Percentiles rank a stretch among this genome's conserved stretches.
phyloP scores from a whole-genome alignment of 345 rosid species.

The Eucalyptus tenuipes region DNA sequence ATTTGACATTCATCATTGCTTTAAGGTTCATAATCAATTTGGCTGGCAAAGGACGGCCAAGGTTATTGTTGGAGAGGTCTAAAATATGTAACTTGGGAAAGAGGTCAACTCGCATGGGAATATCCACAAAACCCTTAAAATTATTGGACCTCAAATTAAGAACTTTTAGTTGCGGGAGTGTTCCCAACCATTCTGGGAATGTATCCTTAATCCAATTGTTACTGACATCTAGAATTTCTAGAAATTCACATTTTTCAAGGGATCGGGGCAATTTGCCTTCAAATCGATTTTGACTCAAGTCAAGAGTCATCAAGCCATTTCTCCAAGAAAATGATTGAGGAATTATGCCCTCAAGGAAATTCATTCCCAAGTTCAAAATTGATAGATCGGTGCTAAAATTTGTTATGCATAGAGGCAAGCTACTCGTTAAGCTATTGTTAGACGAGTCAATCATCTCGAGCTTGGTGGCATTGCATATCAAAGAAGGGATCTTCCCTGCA shows the following conservation, averaged over 20 bases:
- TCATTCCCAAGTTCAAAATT: neutral
- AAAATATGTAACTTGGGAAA: neutral
- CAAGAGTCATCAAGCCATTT: neutral
- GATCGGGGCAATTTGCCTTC: neutral
- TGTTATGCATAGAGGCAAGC: neutral
- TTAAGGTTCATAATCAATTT: neutral
- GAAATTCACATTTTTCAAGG: neutral
- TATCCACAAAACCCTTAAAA: accelerated
- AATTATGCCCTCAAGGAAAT: neutral
- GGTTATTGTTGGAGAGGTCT: neutral
- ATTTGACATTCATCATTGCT: accelerated
- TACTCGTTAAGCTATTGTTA: accelerated
- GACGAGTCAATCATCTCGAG: neutral
- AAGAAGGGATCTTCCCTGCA: no score
- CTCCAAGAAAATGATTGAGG: neutral
- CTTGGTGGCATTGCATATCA: neutral
- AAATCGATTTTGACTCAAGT: neutral
- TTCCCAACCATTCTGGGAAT: neutral
- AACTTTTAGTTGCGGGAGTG: neutral
- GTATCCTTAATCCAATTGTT: accelerated
- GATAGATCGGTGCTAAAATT: neutral
- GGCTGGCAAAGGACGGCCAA: neutral
- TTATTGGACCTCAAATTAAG: accelerated
- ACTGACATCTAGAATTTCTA: accelerated
- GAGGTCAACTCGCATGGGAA: accelerated